These are phyloP conservation scores for Trichosporon sp. DNA, from an alignment of 1,284 basidiomycete species.

Conservation along the genomic window DNA sequence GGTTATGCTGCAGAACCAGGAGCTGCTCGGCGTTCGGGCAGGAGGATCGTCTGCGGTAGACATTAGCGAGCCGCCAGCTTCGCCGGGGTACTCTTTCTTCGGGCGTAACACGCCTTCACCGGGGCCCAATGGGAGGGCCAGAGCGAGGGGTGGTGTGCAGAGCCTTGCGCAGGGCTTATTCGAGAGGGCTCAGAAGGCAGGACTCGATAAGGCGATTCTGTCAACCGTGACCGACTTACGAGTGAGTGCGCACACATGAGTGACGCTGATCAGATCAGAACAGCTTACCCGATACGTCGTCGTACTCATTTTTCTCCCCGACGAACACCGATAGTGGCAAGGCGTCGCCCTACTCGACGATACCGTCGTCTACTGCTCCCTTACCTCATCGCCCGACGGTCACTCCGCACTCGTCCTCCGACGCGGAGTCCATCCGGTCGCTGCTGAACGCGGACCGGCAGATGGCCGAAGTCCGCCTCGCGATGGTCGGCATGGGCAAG, in stretches of 20 bases:
- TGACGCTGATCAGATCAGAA: constrained; percentile 60
- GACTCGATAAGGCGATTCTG: constrained; percentile 55
- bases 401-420: constrained; percentile 27
- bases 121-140: constrained; percentile 9
- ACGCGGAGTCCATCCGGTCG: constrained; percentile 36
- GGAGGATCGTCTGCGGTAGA: constrained; percentile 22
- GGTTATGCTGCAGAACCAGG: constrained; percentile 76
- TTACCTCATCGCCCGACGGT: constrained; percentile 36
- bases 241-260: constrained; percentile 34
- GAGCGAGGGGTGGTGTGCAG: constrained; percentile 37
- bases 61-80: neutral
- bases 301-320: constrained; percentile 54
- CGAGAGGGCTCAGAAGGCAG: constrained; percentile 56
- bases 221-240: constrained; percentile 53
- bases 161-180: constrained; percentile 54
- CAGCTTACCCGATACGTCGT: constrained; percentile 70
- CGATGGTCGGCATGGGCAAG: constrained; percentile 55
- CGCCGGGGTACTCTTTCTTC: constrained; percentile 16
- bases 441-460: constrained; percentile 51
- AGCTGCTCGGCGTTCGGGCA: constrained; percentile 68
- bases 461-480: constrained; percentile 51
- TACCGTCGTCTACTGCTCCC: constrained; percentile 37
- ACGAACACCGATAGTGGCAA: constrained; percentile 31
- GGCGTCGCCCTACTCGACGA: constrained; percentile 39
- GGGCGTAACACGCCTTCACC: constrained; percentile 22